Evolutionary conservation across 176 grass and related monocot genomes (phyloP).

Genomic region (Themeda triandra): DNA sequence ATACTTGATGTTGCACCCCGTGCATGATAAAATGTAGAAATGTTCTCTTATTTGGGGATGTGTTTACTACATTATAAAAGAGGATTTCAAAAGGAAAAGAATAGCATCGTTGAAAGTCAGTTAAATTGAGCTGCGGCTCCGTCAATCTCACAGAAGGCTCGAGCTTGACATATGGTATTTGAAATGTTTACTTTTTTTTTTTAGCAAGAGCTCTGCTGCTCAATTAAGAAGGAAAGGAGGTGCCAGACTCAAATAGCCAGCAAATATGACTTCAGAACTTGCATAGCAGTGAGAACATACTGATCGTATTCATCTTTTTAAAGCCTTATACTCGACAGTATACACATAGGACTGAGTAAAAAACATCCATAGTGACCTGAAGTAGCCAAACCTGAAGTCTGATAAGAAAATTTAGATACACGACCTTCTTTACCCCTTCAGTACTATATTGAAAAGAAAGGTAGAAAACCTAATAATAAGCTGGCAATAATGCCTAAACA

Average conservation of each 20-base stretch:
- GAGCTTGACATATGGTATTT: background rate
- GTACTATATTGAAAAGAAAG: conserved; percentile 24
- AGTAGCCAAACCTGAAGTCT: conserved; percentile 10
- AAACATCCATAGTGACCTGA: background rate
- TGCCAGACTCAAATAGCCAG: too few relatives aligned
- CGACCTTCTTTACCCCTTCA: background rate
- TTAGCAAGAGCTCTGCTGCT: too few relatives aligned
- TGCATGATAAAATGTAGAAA: background rate
- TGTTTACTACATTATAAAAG: background rate
- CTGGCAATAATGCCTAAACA: conserved; percentile 25
- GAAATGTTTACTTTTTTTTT: background rate
- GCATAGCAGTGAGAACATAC: background rate
- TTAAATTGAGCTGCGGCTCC: background rate
- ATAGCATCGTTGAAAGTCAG: background rate
- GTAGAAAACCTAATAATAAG: conserved; percentile 32
- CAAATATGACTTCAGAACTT: background rate
- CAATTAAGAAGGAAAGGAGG: too few relatives aligned
- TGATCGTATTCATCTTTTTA: background rate
- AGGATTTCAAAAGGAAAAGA: background rate
- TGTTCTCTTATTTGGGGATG: background rate
- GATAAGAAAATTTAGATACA: conserved; percentile 22
- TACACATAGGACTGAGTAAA: conserved; percentile 9
- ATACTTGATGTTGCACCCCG: background rate
- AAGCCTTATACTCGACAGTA: background rate
- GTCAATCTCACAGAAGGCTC: background rate